Conservation (phyloP, 2,329 filamentous ascomycete species). For the Diaporthe sp. region DNA sequence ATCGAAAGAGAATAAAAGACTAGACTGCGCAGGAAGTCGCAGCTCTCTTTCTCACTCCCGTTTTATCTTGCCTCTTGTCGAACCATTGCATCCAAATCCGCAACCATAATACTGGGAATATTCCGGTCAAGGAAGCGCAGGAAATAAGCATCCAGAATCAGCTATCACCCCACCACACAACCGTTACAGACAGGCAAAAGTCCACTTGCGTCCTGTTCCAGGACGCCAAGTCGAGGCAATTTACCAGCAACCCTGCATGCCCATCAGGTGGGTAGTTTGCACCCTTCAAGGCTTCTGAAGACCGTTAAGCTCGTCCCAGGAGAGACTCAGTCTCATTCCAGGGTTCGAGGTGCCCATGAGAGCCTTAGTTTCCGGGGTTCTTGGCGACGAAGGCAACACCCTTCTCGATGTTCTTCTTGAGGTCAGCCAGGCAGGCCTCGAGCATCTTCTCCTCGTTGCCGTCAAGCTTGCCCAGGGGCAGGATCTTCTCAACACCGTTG, state of each 20-base stretch:
- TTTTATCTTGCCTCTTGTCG: conserved; percentile 29
- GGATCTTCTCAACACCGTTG: conserved; percentile 95
- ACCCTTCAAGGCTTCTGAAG: neutral
- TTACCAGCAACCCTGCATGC: conserved; percentile 4
- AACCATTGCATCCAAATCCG: conserved; percentile 27
- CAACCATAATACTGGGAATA: conserved; percentile 6
- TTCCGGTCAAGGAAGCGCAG: conserved; percentile 19
- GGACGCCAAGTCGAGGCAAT: neutral
- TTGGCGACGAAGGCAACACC: conserved; percentile 74
- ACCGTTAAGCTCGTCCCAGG: neutral
- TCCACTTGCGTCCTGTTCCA: neutral
- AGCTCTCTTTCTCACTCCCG: conserved; percentile 12
- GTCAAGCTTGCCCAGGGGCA: conserved; percentile 87
- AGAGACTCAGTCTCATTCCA: neutral
- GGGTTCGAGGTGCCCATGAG: neutral
- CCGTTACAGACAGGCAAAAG: conserved; percentile 7
- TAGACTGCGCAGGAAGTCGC: conserved; percentile 37
- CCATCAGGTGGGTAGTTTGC: neutral
- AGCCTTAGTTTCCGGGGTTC: conserved; percentile 71
- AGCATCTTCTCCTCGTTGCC: conserved; percentile 90
- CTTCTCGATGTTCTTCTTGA: conserved; percentile 97
- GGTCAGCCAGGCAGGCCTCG: conserved; percentile 85
- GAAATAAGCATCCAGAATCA: conserved; percentile 15
- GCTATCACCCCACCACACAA: neutral
- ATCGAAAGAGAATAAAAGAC: conserved; percentile 31